A percentile compares a stretch with the other conserved stretches of the same genome.
phyloP scores from a whole-genome alignment of 352 stramenopile genomes.

The Pythium monospermum region DNA sequence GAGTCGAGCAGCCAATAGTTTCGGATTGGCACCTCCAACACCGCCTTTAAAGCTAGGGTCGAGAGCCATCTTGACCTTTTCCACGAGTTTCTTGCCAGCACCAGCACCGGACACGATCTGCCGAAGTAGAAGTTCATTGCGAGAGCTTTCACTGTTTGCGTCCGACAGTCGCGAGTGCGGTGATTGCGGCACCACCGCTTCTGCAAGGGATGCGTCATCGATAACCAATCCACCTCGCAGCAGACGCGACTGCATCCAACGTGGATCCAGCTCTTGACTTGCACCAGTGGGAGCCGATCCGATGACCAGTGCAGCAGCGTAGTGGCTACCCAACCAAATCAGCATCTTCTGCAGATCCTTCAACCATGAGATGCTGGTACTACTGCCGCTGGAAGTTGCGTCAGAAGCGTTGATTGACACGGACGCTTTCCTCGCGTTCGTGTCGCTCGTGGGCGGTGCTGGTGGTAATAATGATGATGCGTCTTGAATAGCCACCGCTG shows the following conservation, averaged over 20 bases:
- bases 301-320: slow-evolving; percentile 28
- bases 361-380: slow-evolving; percentile 20
- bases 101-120: slow-evolving; percentile 76
- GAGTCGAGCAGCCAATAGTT: slow-evolving; percentile 53
- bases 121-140: slow-evolving; percentile 53
- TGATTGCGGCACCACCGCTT: background rate
- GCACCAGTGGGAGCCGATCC: background rate
- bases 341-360: slow-evolving; percentile 31
- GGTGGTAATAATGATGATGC: slow-evolving; percentile 1
- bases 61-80: slow-evolving; percentile 69
- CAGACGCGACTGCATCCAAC: slow-evolving; percentile 30
- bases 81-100: slow-evolving; percentile 71
- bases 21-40: slow-evolving; percentile 38
- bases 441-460: too few species aligned
- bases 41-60: slow-evolving; percentile 34
- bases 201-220: background rate
- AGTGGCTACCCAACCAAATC: slow-evolving; percentile 33
- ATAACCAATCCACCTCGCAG: slow-evolving; percentile 22
- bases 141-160: slow-evolving; percentile 4
- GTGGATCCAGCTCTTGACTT: slow-evolving; percentile 15
- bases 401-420: background rate
- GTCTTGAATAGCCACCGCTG: background rate
- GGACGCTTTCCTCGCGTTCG: too few species aligned
- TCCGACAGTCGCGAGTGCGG: slow-evolving; percentile 3
- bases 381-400: background rate